Base-by-base conservation (phyloP, 75 land plant species). In the Adiantum capillusveneris region DNA sequence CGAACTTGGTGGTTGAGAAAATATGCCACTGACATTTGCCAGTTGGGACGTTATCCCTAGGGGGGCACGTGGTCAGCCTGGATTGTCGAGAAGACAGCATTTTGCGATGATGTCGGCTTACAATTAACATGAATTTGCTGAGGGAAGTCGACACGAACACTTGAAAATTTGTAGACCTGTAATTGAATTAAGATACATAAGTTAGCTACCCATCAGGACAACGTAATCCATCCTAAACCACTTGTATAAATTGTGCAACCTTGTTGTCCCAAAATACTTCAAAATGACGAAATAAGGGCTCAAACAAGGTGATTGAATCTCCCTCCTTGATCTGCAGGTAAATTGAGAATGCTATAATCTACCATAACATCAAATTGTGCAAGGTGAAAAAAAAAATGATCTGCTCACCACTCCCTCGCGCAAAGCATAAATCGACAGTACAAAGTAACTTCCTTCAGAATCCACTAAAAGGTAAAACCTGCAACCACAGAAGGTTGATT, bases 91-190 rank as follows among this genome's bases (percentile, higher is more conserved):
- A 70, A 75, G 11, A 76, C 74, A 12, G 75, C 73, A 48, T 80
- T 80, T 36, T 74, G 71, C 14, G 65, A 60, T 37, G 83, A 6
- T 42, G 78, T 75, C 22, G 80, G 48, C 31, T 74, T 81, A 21
- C 83, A 89, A 72, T 87, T 87, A 25, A 92, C 72, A 48, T 79
- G 80, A 44, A 87, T 61, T 75, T 92, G 97, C 59, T 84, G 84
- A 41, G 75, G 34, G 58, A 79, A 81, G 54, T 92, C 97, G 29
- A 84, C 90, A 7, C 97, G 82, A 13, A 92, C 59, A 44, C 89
- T 80, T 57, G 71, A 80, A 75, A 80, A 92, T 7, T 61, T 27
- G 64, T 92, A 84, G 7, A 11, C 41, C 97, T 92, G 96, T 44
- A 22, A 59, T 19, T 53, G 37, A 52, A 46, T 34, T 34, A 34